Percentiles rank a stretch among this genome's conserved stretches.
phyloP scores from a whole-genome alignment of 2,329 filamentous ascomycete genomes.

The Xylaria sp. region DNA sequence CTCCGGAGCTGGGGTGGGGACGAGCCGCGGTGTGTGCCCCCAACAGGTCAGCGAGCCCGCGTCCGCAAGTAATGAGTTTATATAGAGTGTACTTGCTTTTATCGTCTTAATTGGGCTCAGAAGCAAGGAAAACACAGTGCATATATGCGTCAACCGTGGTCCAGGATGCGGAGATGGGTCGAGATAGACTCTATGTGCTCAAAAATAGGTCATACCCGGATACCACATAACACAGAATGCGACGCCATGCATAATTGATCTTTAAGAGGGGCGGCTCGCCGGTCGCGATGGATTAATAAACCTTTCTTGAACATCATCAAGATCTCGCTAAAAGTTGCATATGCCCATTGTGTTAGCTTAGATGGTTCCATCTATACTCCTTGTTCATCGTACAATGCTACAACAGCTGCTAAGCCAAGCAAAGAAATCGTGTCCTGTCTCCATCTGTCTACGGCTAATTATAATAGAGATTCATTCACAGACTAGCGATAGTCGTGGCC shows the following conservation, averaged over 20 bases:
- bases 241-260: slow-evolving; percentile 10
- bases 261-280: slow-evolving; percentile 7
- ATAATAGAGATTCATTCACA: background rate
- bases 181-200: slow-evolving; percentile 10
- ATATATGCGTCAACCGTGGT: slow-evolving; percentile 10
- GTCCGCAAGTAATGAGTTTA: slow-evolving; percentile 20
- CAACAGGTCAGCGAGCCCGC: background rate
- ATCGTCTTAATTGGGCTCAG: slow-evolving; percentile 23
- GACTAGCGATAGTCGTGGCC: background rate
- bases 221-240: slow-evolving; percentile 4
- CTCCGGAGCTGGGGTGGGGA: slow-evolving; percentile 38
- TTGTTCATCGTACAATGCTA: slow-evolving; percentile 3
- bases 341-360: slow-evolving; percentile 10
- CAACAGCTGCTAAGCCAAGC: background rate
- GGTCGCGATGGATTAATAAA: slow-evolving; percentile 28
- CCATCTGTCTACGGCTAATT: background rate
- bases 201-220: slow-evolving; percentile 37
- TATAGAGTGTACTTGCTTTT: slow-evolving; percentile 19
- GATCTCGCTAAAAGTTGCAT: slow-evolving; percentile 1
- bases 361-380: background rate
- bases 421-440: background rate
- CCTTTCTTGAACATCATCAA: slow-evolving; percentile 12
- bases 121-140: background rate
- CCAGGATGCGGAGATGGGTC: slow-evolving; percentile 7
- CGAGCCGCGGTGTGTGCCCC: slow-evolving; percentile 23